Percentiles rank a stretch among this genome's conserved stretches.
Evolutionary conservation across 2,329 filamentous ascomycete species (phyloP).

Genomic region (Xylariaceae sp.): DNA sequence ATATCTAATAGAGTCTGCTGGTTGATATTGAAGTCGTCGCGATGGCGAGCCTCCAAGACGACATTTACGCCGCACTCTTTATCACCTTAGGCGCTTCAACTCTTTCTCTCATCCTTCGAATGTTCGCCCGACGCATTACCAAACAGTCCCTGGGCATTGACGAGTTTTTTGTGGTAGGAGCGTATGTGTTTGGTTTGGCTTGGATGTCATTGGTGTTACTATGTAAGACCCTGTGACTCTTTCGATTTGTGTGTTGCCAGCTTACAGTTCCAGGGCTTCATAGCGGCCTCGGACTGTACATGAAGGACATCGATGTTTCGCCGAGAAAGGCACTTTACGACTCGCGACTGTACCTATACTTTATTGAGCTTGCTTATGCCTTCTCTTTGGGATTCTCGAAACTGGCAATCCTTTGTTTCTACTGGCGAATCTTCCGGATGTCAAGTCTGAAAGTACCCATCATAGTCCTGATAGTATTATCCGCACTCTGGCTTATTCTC

Average conservation of each 20-base stretch:
- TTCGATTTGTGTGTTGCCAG: not conserved
- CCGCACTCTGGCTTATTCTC: slow-evolving; percentile 23
- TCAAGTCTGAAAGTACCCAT: slow-evolving; percentile 25
- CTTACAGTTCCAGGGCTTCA: slow-evolving; percentile 1
- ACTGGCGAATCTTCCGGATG: slow-evolving; percentile 27
- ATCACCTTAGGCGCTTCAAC: slow-evolving; percentile 1
- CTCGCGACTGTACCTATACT: slow-evolving; percentile 18
- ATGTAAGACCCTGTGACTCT: not conserved
- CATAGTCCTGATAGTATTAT: slow-evolving; percentile 18
- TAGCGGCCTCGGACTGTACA: slow-evolving; percentile 5
- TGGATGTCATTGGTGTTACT: not conserved
- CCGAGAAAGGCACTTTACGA: slow-evolving; percentile 2
- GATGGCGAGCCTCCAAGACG: slow-evolving; percentile 1
- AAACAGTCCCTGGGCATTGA: not conserved
- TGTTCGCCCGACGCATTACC: not conserved
- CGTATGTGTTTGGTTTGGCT: not conserved
- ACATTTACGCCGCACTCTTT: not conserved
- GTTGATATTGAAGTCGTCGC: no score
- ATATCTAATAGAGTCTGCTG: no score
- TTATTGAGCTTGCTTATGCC: slow-evolving; percentile 23
- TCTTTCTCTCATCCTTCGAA: not conserved
- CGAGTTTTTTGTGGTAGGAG: slow-evolving; percentile 1
- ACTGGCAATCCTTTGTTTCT: slow-evolving; percentile 25
- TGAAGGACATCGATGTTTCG: slow-evolving; percentile 5
- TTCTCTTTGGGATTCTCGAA: slow-evolving; percentile 26